Conservation (phyloP, 2,329 filamentous ascomycete species). For the Escovopsis weberi region DNA sequence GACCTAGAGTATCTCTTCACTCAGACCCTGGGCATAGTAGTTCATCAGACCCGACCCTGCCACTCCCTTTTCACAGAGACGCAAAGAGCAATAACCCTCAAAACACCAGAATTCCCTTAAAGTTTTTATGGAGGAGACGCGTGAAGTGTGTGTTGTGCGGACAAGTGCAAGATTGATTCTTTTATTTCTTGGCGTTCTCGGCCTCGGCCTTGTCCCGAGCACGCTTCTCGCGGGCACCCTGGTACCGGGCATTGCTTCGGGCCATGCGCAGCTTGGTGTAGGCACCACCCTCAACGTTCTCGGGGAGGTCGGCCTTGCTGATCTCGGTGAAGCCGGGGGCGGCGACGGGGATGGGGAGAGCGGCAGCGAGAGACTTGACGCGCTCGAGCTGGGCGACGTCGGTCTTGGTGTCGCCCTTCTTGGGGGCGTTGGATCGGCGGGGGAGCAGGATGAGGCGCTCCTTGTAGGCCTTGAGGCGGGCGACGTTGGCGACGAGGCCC, state of each 20-base stretch:
- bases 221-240: conserved; percentile 86
- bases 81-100: conserved; percentile 27
- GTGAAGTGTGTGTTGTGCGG: no score
- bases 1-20: conserved; percentile 26
- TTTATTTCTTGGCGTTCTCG: conserved; percentile 76
- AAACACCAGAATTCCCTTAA: conserved; percentile 25
- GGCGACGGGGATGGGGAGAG: conserved; percentile 60
- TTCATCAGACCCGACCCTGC: conserved; percentile 24
- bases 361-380: conserved; percentile 29
- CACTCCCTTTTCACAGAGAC: conserved; percentile 19
- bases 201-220: conserved; percentile 76
- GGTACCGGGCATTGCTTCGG: conserved; percentile 67
- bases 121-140: conserved; percentile 8
- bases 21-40: conserved; percentile 19
- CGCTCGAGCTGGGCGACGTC: conserved; percentile 53
- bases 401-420: conserved; percentile 86
- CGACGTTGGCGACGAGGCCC: conserved; percentile 86
- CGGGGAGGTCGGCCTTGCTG: conserved; percentile 67
- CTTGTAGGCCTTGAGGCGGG: conserved; percentile 96
- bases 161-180: neutral
- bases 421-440: conserved; percentile 83
- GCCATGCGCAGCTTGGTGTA: conserved; percentile 75
- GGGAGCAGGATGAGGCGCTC: conserved; percentile 95
- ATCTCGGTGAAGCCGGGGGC: conserved; percentile 55
- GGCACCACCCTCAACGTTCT: conserved; percentile 64